A percentile compares a stretch with the other conserved stretches of the same genome.
Conservation (phyloP, 1,284 basidiomycete genomes). For the Fomitopsis palustris region DNA sequence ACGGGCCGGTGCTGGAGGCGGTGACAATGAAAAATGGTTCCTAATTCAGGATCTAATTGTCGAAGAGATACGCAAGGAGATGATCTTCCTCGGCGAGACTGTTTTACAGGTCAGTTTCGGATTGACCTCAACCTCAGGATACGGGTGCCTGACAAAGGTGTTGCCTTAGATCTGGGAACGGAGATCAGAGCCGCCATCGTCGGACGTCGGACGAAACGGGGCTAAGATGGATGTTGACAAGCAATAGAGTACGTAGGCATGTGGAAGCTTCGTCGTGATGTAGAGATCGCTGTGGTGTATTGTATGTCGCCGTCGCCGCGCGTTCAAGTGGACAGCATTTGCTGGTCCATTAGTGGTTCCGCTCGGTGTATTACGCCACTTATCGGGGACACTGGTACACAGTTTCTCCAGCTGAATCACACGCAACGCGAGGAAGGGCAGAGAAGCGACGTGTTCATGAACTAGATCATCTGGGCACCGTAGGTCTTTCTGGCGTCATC, state of each 20-base stretch:
- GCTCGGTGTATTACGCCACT: neutral
- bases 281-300: neutral
- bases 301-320: neutral
- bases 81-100: slow-evolving; percentile 97
- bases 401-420: no score
- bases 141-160: neutral
- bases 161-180: slow-evolving; percentile 67
- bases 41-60: slow-evolving; percentile 97
- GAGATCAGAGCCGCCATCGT: slow-evolving; percentile 18
- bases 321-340: neutral
- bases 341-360: neutral
- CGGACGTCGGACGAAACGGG: slow-evolving; percentile 17
- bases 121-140: slow-evolving; percentile 4
- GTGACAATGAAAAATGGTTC: slow-evolving; percentile 91
- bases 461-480: no score
- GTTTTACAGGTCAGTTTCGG: slow-evolving; percentile 75
- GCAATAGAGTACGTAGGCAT: neutral
- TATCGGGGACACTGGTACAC: no score
- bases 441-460: no score
- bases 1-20: slow-evolving; percentile 70
- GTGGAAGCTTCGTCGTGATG: neutral
- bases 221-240: slow-evolving; percentile 20
- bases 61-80: slow-evolving; percentile 91
- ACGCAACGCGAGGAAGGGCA: no score
- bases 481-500: no score